Evolutionary conservation across 192 early-diverging fungal genomes (phyloP).

Genomic region (Mortierella hygrophila): DNA sequence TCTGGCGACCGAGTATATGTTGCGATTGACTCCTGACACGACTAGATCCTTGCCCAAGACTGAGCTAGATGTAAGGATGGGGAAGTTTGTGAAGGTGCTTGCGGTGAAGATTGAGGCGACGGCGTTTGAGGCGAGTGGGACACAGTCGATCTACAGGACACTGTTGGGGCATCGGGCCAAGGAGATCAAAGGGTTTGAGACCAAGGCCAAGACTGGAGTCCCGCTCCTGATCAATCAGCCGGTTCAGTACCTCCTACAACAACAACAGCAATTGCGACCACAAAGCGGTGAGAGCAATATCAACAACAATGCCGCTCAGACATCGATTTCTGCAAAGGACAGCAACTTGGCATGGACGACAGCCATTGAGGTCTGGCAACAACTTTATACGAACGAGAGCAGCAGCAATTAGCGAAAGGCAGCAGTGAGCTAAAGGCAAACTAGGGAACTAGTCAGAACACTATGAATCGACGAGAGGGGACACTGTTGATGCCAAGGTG

Average conservation of each 20-base stretch:
- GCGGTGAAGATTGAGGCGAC: conserved; percentile 25
- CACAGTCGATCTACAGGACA: conserved; percentile 25
- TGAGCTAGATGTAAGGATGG: conserved; percentile 17
- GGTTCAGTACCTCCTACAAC: not conserved
- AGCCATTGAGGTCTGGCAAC: not conserved
- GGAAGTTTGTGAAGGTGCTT: conserved; percentile 26
- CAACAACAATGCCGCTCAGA: not conserved
- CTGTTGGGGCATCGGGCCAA: conserved; percentile 33
- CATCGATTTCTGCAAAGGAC: not conserved
- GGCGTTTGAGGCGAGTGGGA: conserved; percentile 40
- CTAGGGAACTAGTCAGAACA: not conserved
- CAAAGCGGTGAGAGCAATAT: not conserved
- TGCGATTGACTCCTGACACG: not conserved
- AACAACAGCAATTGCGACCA: not conserved
- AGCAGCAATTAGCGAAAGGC: not conserved
- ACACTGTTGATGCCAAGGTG: not conserved
- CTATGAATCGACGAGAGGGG: not conserved
- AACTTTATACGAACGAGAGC: not conserved
- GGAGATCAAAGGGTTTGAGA: conserved; percentile 49
- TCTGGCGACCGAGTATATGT: conserved; percentile 26
- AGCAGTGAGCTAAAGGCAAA: not conserved
- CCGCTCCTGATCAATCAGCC: not conserved
- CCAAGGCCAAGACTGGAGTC: conserved; percentile 10
- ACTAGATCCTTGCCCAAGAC: not conserved
- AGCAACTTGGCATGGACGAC: not conserved